phyloP scores from a whole-genome alignment of 192 early-diverging fungal genomes.

The Umbelopsis vinacea region DNA sequence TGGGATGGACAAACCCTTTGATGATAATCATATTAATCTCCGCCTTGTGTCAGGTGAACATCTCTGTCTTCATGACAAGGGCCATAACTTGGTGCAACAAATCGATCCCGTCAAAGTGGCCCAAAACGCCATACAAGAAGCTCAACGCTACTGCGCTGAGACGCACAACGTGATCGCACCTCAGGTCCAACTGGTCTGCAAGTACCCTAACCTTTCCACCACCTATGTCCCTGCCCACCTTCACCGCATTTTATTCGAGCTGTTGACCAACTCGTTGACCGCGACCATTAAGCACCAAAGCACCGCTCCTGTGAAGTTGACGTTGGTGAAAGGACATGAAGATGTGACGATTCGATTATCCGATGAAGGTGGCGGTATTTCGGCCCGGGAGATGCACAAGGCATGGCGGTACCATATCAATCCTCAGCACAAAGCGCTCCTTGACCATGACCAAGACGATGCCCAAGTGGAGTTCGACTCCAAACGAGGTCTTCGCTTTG shows the following conservation, averaged over 20 bases:
- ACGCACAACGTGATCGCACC: slow-evolving; percentile 2
- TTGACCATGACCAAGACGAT: slow-evolving; percentile 19
- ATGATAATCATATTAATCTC: slow-evolving; percentile 6
- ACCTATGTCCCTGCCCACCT: slow-evolving; percentile 27
- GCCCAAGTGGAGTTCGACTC: slow-evolving; percentile 21
- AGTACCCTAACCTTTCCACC: slow-evolving; percentile 12
- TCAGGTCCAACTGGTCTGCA: slow-evolving; percentile 24
- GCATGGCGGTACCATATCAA: slow-evolving; percentile 59
- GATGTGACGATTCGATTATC: slow-evolving; percentile 68
- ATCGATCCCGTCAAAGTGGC: slow-evolving; percentile 30
- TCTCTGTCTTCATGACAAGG: slow-evolving; percentile 1
- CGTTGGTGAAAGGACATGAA: slow-evolving; percentile 61
- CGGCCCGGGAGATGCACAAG: slow-evolving; percentile 55
- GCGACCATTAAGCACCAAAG: slow-evolving; percentile 12
- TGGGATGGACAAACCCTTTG: neutral
- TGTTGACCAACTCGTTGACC: slow-evolving; percentile 11
- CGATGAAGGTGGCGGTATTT: slow-evolving; percentile 68
- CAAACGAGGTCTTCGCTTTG: slow-evolving; percentile 51
- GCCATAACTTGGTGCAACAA: slow-evolving; percentile 24
- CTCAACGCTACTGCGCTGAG: slow-evolving; percentile 26
- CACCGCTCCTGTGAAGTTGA: slow-evolving; percentile 49
- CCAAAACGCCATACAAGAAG: slow-evolving; percentile 26
- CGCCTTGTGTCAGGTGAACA: slow-evolving; percentile 15
- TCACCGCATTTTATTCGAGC: slow-evolving; percentile 36
- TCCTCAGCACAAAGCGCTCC: slow-evolving; percentile 29